Percentiles rank a stretch among this genome's conserved stretches.
Conservation (phyloP, 257 asterid species). For the Ajuga chamaepitys region DNA sequence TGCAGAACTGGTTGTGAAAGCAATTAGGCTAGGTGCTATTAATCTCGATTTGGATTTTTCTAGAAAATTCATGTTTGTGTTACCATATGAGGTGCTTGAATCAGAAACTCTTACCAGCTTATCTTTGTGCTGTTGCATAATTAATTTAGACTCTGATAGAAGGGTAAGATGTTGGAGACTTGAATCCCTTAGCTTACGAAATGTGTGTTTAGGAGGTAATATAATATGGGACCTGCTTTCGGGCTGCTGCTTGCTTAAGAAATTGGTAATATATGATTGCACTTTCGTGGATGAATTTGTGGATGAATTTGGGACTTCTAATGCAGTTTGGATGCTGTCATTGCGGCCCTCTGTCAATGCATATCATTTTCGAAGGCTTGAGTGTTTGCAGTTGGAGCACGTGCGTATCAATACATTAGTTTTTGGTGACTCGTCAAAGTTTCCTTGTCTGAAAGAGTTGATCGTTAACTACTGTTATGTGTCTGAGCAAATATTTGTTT, state of each 20-base stretch:
- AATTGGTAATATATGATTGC: neutral
- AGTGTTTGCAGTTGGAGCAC: neutral
- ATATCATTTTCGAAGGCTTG: neutral
- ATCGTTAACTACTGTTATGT: neutral
- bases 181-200: neutral
- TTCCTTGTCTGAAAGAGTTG: conserved; percentile 7
- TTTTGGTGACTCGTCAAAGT: neutral
- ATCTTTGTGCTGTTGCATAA: neutral
- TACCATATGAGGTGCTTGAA: neutral
- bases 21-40: too few species aligned
- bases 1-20: too few species aligned
- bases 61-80: too few species aligned
- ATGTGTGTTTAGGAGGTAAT: neutral
- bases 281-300: too few species aligned
- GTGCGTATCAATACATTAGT: neutral
- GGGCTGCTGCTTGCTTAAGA: conserved; percentile 14
- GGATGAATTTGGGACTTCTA: too few species aligned
- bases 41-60: too few species aligned
- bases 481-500: neutral
- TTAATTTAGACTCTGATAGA: neutral
- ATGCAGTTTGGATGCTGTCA: too few species aligned
- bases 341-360: too few species aligned
- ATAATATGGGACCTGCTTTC: neutral
- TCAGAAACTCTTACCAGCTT: neutral
- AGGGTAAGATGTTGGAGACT: neutral